Evolutionary conservation across 495 filamentous ascomycete species (phyloP), one percentile per base, ranked within the genome.

Genomic region (Acidiella bohemica): DNA sequence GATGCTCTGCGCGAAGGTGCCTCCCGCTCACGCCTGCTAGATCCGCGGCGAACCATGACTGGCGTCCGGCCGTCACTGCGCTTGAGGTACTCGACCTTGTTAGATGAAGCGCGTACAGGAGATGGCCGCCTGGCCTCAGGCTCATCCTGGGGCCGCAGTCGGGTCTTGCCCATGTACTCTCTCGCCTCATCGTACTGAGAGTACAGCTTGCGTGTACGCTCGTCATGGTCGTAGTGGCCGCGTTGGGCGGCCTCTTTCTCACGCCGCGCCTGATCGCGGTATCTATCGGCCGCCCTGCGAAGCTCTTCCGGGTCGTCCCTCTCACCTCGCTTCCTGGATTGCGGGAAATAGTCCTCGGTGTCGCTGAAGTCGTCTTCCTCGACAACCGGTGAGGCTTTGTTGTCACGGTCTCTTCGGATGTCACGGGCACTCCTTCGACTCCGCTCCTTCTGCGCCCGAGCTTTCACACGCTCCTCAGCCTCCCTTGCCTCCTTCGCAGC

Each of bases 51-150:
- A 19, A 45, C 24, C 13, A 28, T 27, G n/a, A 39, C 28, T 2
- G 43, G 38, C 4, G 20, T 25, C 4, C 35, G 27, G 7, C 22
- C 47, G 11, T n/a, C 20, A n/a, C n/a, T n/a, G 1, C 41, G 34
- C 31, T 36, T 30, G 27, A 49, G 32, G 40, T 37, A 32, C 21
- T 49, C 45, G 17, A 49, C 35, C 21, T 33, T 32, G 18, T n/a
- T 44, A 2, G 46, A 49, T 5, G 46, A 16, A 12, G 22, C 14
- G 9, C 39, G 32, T 16, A 25, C 40, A 3, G 46, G 40, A 17
- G 46, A 44, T 17, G 46, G 46, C 17, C 46, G 46, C 2, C 35
- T n/a, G 14, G 46, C 47, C 22, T 51, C 47, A 11, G 32, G 8
- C 20, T 44, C 46, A 2, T 18, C 13, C 3, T 32, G 31, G 11